Percentiles rank a stretch among this genome's conserved stretches.
Conservation (phyloP, 2,329 filamentous ascomycete species). For the Aureobasidium namibiae region DNA sequence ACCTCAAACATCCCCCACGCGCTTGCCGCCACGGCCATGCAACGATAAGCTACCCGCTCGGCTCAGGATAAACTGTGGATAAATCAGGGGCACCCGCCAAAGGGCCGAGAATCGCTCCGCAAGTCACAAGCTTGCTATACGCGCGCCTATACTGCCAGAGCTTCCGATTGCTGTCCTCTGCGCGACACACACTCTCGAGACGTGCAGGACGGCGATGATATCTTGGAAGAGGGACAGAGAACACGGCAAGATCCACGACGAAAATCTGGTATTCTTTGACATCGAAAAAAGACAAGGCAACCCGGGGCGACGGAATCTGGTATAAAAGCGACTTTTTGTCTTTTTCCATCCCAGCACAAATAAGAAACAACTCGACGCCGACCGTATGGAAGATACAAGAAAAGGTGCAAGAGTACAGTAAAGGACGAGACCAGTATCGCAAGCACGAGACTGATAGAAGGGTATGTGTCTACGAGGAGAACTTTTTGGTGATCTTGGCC, state of each 20-base stretch:
- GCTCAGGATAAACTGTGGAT: conserved; percentile 7
- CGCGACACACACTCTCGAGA: neutral
- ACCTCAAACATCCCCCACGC: neutral
- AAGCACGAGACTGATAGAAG: neutral
- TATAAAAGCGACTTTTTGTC: conserved; percentile 6
- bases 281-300: conserved; percentile 1
- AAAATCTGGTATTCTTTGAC: conserved; percentile 3
- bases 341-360: conserved; percentile 4
- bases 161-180: neutral
- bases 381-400: conserved; percentile 4
- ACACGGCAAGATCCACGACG: neutral
- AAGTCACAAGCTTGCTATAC: neutral
- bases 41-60: neutral
- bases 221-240: too few relatives aligned
- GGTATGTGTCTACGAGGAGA: conserved; percentile 46
- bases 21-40: neutral
- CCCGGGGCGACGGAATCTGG: conserved; percentile 1
- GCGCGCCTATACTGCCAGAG: neutral
- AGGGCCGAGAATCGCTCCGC: neutral
- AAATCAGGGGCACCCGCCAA: neutral
- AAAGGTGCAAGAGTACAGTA: neutral
- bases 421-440: neutral
- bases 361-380: conserved; percentile 5
- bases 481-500: conserved; percentile 87
- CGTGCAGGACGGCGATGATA: neutral